Evolutionary conservation across 2,329 filamentous ascomycete species (phyloP).

Genomic region (Cladosporium sp.): DNA sequence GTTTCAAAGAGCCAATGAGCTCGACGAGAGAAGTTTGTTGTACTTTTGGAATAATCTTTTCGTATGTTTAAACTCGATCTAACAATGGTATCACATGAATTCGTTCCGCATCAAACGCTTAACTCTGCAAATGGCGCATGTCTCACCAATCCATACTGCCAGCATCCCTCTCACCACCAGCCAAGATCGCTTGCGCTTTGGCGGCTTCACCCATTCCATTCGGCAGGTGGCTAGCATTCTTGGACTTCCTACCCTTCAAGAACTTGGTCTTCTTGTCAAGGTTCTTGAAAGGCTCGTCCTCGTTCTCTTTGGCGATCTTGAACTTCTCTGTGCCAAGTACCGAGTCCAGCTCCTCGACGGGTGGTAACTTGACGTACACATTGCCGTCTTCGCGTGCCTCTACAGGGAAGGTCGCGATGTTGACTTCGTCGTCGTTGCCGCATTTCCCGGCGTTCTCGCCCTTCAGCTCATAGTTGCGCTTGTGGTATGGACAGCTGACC

Average conservation of each 20-base stretch:
- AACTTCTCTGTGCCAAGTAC: slow-evolving; percentile 74
- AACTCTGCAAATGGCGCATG: background rate
- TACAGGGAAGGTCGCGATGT: slow-evolving; percentile 75
- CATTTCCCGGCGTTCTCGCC: slow-evolving; percentile 65
- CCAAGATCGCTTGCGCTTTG: slow-evolving; percentile 42
- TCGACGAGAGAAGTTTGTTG: too few species aligned
- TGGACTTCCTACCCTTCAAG: slow-evolving; percentile 51
- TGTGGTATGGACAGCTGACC: slow-evolving; percentile 84
- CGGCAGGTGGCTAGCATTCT: slow-evolving; percentile 42
- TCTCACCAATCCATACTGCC: slow-evolving; percentile 44
- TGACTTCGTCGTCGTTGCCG: slow-evolving; percentile 68
- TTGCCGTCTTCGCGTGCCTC: slow-evolving; percentile 72
- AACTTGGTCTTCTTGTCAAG: slow-evolving; percentile 51
- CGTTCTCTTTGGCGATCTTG: slow-evolving; percentile 71
- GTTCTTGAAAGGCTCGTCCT: slow-evolving; percentile 47
- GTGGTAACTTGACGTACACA: slow-evolving; percentile 76
- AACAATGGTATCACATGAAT: slow-evolving; percentile 5
- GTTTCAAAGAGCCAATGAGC: too few species aligned
- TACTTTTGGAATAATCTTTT: too few species aligned
- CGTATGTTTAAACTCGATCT: background rate
- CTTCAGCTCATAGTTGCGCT: slow-evolving; percentile 78
- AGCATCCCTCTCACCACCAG: slow-evolving; percentile 42
- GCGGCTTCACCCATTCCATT: slow-evolving; percentile 40
- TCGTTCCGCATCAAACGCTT: background rate
- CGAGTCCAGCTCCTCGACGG: slow-evolving; percentile 73